Conservation (phyloP, 371 early-diverging fungal genomes). For the Vairimorpha necatrix region DNA sequence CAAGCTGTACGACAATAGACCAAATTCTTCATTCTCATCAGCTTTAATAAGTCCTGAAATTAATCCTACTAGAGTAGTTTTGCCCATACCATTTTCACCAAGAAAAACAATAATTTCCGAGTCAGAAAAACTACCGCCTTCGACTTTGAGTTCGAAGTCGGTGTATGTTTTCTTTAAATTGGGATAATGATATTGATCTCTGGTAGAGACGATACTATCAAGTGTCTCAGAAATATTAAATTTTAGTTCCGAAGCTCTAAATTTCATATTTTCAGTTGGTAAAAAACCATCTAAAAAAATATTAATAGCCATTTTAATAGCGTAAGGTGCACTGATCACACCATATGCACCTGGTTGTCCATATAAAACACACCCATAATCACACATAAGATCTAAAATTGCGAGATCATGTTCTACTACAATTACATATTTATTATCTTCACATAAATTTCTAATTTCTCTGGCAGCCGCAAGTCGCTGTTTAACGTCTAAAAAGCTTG, state of each 20-base stretch:
- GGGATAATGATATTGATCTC: conserved; percentile 52
- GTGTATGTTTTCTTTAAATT: conserved; percentile 61
- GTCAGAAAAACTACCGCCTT: conserved; percentile 81
- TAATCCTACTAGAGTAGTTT: conserved; percentile 92
- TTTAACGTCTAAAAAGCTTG: conserved; percentile 95
- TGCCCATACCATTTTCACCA: conserved; percentile 99
- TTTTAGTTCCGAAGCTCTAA: conserved; percentile 88
- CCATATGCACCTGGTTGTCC: conserved; percentile 95
- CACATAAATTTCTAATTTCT: conserved; percentile 79
- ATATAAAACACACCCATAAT: conserved; percentile 95
- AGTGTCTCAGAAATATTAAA: conserved; percentile 85
- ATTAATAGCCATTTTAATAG: conserved; percentile 97
- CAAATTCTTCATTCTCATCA: conserved; percentile 71
- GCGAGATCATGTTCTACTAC: conserved; percentile 98
- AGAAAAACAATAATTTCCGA: conserved; percentile 97
- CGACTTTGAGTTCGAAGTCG: conserved; percentile 75
- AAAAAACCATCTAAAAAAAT: conserved; percentile 95
- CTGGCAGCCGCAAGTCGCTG: conserved; percentile 93
- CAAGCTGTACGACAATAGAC: conserved; percentile 72
- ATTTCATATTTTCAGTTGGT: conserved; percentile 97
- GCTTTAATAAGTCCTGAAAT: conserved; percentile 79
- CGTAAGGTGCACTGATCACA: conserved; percentile 93
- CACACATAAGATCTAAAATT: conserved; percentile 93
- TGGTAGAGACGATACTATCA: conserved; percentile 67
- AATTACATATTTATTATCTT: conserved; percentile 77